These are phyloP conservation scores for Rhodotorula diobovata DNA, from an alignment of 768 basidiomycete genomes.

Conservation along the genomic window DNA sequence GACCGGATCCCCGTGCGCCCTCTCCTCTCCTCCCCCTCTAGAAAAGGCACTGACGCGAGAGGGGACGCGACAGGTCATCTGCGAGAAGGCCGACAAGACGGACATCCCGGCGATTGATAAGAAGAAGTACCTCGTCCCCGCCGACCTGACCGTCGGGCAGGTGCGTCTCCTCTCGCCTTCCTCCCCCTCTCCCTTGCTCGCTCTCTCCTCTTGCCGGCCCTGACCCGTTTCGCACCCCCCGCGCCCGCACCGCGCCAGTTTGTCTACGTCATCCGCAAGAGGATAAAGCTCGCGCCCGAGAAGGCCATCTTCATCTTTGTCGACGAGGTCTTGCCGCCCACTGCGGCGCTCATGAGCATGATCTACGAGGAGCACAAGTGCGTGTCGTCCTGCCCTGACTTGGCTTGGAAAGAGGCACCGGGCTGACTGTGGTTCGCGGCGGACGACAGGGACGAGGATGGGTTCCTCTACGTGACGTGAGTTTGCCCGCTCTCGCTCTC, in stretches of 20 bases:
- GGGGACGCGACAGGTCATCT: conserved; percentile 72
- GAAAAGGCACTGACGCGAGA: neutral
- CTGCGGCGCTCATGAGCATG: conserved; percentile 94
- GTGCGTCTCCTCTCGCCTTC: neutral
- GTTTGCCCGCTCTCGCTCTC: neutral
- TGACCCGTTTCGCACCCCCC: neutral
- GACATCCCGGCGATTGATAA: conserved; percentile 99
- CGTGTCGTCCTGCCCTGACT: conserved; percentile 50
- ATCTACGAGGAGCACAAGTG: conserved; percentile 99
- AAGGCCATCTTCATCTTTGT: conserved; percentile 99
- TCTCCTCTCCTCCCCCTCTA: neutral
- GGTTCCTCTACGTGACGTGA: conserved; percentile 79
- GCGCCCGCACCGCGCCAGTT: no score
- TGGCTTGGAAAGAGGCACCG: no score
- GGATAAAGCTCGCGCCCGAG: conserved; percentile 99
- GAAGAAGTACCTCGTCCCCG: conserved; percentile 99
- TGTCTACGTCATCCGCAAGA: conserved; percentile 98
- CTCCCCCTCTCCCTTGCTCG: neutral
- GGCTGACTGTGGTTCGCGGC: no score
- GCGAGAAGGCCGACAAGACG: conserved; percentile 96
- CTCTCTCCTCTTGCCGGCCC: neutral
- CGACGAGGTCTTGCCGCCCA: conserved; percentile 95
- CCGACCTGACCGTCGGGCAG: conserved; percentile 51
- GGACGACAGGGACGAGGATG: conserved; percentile 98
- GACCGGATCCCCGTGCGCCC: conserved; percentile 87